These are phyloP conservation scores for Melampsora americana DNA, from an alignment of 1,284 basidiomycete species.

Conservation along the genomic window DNA sequence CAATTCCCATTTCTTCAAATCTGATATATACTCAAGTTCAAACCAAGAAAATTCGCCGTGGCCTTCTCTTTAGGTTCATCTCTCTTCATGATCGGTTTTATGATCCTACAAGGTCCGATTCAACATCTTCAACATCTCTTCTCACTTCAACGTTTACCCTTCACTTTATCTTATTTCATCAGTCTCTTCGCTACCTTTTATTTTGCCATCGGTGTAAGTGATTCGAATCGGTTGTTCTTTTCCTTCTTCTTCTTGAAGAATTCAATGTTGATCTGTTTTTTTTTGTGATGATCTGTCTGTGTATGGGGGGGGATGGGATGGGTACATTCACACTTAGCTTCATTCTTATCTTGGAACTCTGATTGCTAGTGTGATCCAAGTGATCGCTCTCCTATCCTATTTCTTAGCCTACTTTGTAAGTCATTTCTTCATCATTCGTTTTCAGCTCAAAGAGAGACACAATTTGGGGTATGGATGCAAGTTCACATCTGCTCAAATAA, in stretches of 20 bases:
- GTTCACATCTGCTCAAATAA: no score
- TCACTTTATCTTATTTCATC: slow-evolving; percentile 76
- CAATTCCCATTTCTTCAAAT: no score
- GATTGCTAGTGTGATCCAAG: slow-evolving; percentile 72
- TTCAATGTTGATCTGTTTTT: background rate
- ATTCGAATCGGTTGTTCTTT: no score
- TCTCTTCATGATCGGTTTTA: slow-evolving; percentile 47
- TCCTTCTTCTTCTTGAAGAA: background rate
- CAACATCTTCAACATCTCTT: slow-evolving; percentile 79
- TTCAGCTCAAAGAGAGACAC: no score
- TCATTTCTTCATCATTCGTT: background rate
- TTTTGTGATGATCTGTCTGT: no score
- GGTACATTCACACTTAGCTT: slow-evolving; percentile 58
- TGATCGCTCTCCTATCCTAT: slow-evolving; percentile 77
- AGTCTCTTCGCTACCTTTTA: slow-evolving; percentile 80
- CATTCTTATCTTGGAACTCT: slow-evolving; percentile 80
- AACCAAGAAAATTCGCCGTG: slow-evolving; percentile 62
- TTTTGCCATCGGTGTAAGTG: slow-evolving; percentile 75
- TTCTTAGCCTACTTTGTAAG: slow-evolving; percentile 71
- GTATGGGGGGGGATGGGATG: background rate
- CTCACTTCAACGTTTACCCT: slow-evolving; percentile 78
- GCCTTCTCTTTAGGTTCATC: slow-evolving; percentile 66
- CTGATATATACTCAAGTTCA: no score
- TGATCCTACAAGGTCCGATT: slow-evolving; percentile 50
- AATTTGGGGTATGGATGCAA: no score